Evolutionary conservation across 140 eudicot genomes (phyloP), one percentile per base, ranked within the genome.

Genomic region (Stevia rebaudiana): DNA sequence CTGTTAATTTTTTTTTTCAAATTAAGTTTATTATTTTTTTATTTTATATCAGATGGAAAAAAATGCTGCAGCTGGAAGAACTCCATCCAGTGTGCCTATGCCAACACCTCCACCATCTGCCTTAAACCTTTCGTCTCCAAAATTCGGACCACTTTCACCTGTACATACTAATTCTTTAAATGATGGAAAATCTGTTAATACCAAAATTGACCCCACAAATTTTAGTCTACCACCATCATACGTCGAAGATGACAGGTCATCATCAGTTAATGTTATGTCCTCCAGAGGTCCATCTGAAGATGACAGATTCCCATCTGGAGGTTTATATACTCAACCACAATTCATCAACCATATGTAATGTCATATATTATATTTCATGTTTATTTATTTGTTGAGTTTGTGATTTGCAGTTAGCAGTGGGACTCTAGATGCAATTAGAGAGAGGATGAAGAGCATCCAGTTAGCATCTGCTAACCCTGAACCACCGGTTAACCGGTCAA

Each of bases 11-110:
- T 8, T 23, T 43, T 42, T 21, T 63, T 3, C 17, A 10, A 19
- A 11, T 6, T n/a, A 3, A 21, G 13, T 33, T 31, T 3, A 33
- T 42, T 22, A 6, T 64, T 37, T 53, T 31, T 8, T 31, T 35
- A 8, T 41, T 69, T 2, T 18, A 13, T 75, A 63, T 67, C 96
- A 92, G 98, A 92, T 92, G 98, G 96, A 88, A 78, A 88, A 79
- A 81, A 92, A 85, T 59, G 96, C 95, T 11, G 98, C 98, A 60
- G 98, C 96, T 13, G 98, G 98, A 68, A 85, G 94, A 82, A 92
- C 96, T 25, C 96, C 94, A 49, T 79, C 98, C 16, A 92, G 95
- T 61, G 80, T 92, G 33, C 96, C 98, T 16, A 43, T 92, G 83
- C 72, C 96, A 67, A 92, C 98, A 19, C 98, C 98, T 48, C 98